These are phyloP conservation scores for Neophaeococcomyces aloes DNA, from an alignment of 2,329 filamentous ascomycete species.

Conservation along the genomic window DNA sequence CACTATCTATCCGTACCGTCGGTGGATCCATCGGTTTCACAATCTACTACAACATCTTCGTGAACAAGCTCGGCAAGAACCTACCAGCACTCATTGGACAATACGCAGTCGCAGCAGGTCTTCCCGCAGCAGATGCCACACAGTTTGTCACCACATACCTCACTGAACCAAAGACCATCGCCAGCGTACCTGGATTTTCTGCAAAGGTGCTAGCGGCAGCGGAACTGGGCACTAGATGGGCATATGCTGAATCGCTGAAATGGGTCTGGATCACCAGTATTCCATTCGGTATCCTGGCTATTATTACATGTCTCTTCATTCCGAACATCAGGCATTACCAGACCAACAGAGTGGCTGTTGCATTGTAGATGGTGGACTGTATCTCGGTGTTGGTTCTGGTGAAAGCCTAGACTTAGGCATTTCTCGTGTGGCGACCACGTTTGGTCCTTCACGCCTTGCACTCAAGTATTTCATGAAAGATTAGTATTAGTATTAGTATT, in stretches of 20 bases:
- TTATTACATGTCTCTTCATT: slow-evolving; percentile 4
- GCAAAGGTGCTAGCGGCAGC: slow-evolving; percentile 3
- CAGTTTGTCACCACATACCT: slow-evolving; percentile 12
- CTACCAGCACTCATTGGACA: slow-evolving; percentile 6
- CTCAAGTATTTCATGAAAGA: too few relatives aligned
- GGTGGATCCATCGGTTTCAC: slow-evolving; percentile 10
- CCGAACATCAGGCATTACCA: slow-evolving; percentile 4
- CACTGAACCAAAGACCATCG: slow-evolving; percentile 1
- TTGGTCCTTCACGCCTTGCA: too few relatives aligned
- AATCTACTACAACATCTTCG: slow-evolving; percentile 11
- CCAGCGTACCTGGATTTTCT: slow-evolving; percentile 4
- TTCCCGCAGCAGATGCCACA: slow-evolving; percentile 4
- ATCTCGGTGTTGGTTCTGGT: too few relatives aligned
- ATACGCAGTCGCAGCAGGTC: slow-evolving; percentile 14
- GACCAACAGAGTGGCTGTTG: slow-evolving; percentile 8
- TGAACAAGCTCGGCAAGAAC: slow-evolving; percentile 6
- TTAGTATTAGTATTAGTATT: too few relatives aligned
- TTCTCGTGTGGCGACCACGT: too few relatives aligned
- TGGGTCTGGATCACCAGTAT: slow-evolving; percentile 10
- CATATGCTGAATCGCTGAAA: slow-evolving; percentile 8
- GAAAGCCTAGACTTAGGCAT: too few relatives aligned
- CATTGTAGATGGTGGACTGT: slow-evolving; percentile 8
- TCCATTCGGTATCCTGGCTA: slow-evolving; percentile 9
- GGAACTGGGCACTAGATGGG: slow-evolving; percentile 8
- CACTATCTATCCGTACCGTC: slow-evolving; percentile 7